A percentile compares a stretch with the other conserved stretches of the same genome.
Evolutionary conservation across 2,329 filamentous ascomycete species (phyloP).

Genomic region (Scytalidium lignicola): DNA sequence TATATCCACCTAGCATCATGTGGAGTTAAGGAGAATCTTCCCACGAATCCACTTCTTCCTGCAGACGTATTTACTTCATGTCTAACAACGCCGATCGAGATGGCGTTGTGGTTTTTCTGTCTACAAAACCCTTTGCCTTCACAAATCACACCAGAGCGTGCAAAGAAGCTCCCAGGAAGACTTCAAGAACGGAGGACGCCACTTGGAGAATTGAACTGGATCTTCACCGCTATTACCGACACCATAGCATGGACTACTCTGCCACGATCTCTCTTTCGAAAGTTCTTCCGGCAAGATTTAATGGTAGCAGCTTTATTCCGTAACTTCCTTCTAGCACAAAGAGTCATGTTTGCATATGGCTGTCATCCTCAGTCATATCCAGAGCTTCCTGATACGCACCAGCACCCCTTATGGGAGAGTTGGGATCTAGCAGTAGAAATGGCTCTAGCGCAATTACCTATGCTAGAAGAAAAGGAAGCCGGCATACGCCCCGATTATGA

Average conservation of each 20-base stretch:
- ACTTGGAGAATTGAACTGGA: conserved; percentile 96
- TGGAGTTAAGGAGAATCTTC: conserved; percentile 82
- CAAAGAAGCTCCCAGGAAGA: conserved; percentile 83
- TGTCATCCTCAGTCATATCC: conserved; percentile 93
- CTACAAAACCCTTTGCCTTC: conserved; percentile 69
- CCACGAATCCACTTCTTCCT: conserved; percentile 87
- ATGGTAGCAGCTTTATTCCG: conserved; percentile 98
- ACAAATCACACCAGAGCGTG: conserved; percentile 71
- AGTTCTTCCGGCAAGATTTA: conserved; percentile 92
- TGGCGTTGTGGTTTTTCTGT: conserved; percentile 94
- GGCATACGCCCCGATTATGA: conserved; percentile 66
- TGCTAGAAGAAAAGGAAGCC: conserved; percentile 72
- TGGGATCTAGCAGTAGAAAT: conserved; percentile 98
- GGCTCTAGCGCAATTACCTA: conserved; percentile 83
- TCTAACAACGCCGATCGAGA: conserved; percentile 93
- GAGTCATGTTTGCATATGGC: conserved; percentile 93
- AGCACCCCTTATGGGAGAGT: conserved; percentile 92
- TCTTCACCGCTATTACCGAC: conserved; percentile 97
- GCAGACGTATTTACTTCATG: conserved; percentile 96
- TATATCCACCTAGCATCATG: conserved; percentile 92
- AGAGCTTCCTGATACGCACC: conserved; percentile 86
- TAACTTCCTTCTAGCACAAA: conserved; percentile 90
- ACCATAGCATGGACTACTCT: conserved; percentile 98
- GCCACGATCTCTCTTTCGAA: conserved; percentile 85
- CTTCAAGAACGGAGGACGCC: conserved; percentile 91